A percentile compares a stretch with the other conserved stretches of the same genome.
These are phyloP conservation scores for Colletotrichum sublineola DNA, from an alignment of 2,329 filamentous ascomycete species.

Conservation along the genomic window DNA sequence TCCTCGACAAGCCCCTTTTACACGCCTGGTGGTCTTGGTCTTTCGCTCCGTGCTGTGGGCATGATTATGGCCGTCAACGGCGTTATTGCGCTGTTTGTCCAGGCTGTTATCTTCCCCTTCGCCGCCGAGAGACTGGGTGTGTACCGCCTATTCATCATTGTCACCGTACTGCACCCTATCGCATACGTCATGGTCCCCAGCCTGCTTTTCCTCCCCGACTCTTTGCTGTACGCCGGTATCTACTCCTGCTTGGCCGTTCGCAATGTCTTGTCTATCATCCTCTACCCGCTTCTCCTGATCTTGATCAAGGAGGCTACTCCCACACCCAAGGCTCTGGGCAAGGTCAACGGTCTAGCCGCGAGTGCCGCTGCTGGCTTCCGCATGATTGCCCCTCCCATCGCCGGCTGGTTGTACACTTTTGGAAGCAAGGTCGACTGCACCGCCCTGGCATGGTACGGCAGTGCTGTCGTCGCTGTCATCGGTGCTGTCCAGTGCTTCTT, in stretches of 20 bases:
- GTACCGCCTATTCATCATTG: constrained; percentile 69
- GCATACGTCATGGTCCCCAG: constrained; percentile 71
- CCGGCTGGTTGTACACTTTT: constrained; percentile 73
- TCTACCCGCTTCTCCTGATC: constrained; percentile 77
- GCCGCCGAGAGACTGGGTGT: constrained; percentile 71
- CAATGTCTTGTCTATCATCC: constrained; percentile 72
- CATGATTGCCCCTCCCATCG: constrained; percentile 75
- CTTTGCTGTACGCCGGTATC: constrained; percentile 67
- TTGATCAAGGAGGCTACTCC: constrained; percentile 77
- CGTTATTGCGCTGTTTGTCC: constrained; percentile 69
- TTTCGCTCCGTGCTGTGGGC: constrained; percentile 73
- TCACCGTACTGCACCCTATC: constrained; percentile 72
- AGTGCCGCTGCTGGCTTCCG: constrained; percentile 75
- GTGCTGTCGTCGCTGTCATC: constrained; percentile 66
- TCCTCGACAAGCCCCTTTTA: constrained; percentile 62
- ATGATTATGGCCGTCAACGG: constrained; percentile 72
- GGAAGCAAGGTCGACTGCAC: constrained; percentile 71
- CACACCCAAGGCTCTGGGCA: constrained; percentile 67
- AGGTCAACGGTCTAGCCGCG: constrained; percentile 75
- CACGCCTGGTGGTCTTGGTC: constrained; percentile 72
- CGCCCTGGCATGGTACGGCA: constrained; percentile 74
- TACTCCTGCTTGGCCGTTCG: constrained; percentile 70
- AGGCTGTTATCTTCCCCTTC: constrained; percentile 72
- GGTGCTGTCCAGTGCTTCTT: constrained; percentile 73
- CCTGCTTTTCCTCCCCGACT: constrained; percentile 67